These are phyloP conservation scores for Aegilops speltoides DNA, from an alignment of 176 grass and related monocot genomes.

Conservation along the genomic window DNA sequence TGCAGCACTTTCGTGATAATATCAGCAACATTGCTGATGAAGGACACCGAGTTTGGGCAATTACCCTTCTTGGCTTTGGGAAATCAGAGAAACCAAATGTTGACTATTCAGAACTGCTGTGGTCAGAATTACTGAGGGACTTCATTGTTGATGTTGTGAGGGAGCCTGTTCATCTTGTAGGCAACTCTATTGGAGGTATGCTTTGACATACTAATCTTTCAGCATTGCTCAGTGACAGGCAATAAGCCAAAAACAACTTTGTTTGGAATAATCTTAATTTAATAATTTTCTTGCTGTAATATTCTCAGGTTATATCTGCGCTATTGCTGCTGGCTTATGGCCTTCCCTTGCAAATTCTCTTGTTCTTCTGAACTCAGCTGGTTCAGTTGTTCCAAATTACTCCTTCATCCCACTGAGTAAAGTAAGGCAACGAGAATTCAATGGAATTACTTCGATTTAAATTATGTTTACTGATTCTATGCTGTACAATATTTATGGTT, in stretches of 20 bases:
- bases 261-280: background rate
- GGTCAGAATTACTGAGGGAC: slow-evolving; percentile 87
- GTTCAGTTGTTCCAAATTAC: slow-evolving; percentile 80
- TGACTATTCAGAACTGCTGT: slow-evolving; percentile 79
- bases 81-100: slow-evolving; percentile 89
- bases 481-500: slow-evolving; percentile 10
- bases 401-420: slow-evolving; percentile 56
- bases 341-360: slow-evolving; percentile 81
- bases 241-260: background rate
- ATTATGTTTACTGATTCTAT: background rate
- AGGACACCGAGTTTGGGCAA: slow-evolving; percentile 84
- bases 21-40: slow-evolving; percentile 58
- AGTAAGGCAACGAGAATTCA: slow-evolving; percentile 47
- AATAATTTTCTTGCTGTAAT: slow-evolving; percentile 1
- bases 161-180: slow-evolving; percentile 85
- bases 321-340: slow-evolving; percentile 73
- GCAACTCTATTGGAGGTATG: slow-evolving; percentile 95
- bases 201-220: slow-evolving; percentile 20
- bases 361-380: slow-evolving; percentile 87
- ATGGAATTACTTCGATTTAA: background rate
- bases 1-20: slow-evolving; percentile 92
- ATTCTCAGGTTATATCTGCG: slow-evolving; percentile 78
- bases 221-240: background rate
- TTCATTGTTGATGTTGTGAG: slow-evolving; percentile 78
- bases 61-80: slow-evolving; percentile 89